Conservation (phyloP, 2,329 filamentous ascomycete genomes). For the Fusarium torulosum region DNA sequence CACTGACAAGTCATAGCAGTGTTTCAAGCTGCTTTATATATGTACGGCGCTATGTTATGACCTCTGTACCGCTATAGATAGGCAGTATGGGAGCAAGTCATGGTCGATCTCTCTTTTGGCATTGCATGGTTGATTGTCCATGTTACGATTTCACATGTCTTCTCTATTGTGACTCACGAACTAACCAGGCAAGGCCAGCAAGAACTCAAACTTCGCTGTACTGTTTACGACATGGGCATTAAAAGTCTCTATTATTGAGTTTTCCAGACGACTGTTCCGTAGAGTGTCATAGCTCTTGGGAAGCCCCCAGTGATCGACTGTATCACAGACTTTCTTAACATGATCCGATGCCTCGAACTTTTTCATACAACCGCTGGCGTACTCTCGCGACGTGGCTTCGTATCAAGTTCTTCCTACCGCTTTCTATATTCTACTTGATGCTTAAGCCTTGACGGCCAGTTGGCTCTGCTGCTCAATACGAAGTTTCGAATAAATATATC, state of each 20-base stretch:
- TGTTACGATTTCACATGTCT: background rate
- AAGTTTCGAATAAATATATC: background rate
- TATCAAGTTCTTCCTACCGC: background rate
- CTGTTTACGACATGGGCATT: background rate
- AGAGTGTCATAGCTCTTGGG: too few relatives aligned
- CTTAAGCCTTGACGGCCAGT: background rate
- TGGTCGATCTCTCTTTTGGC: background rate
- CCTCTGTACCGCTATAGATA: background rate
- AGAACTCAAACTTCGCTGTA: background rate
- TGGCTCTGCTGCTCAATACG: background rate
- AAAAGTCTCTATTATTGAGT: background rate
- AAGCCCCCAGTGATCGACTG: background rate
- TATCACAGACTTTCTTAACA: background rate
- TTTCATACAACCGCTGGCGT: background rate
- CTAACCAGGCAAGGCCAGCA: background rate
- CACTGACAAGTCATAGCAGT: background rate
- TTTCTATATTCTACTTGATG: background rate
- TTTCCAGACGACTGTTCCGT: background rate
- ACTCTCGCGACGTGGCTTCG: background rate
- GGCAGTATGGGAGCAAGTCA: background rate
- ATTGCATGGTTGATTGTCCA: too few relatives aligned
- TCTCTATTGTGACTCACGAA: background rate
- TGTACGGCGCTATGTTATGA: background rate
- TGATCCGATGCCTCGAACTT: background rate
- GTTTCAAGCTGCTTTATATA: constrained; percentile 16